Conservation (phyloP, 371 early-diverging fungal species). For the Mortierella sp. region DNA sequence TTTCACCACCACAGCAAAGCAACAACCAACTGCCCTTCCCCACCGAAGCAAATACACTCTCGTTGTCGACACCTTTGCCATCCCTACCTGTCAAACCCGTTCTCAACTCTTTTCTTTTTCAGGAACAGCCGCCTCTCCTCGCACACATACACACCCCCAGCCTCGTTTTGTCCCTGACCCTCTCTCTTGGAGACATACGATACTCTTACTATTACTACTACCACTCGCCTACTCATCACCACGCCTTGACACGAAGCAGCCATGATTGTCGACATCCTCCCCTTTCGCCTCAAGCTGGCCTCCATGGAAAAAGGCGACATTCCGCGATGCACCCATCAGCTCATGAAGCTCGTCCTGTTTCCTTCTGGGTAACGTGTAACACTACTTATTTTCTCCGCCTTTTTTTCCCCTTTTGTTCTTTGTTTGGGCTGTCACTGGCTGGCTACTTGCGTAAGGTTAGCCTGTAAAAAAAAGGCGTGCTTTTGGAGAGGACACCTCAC, state of each 20-base stretch:
- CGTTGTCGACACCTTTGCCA: too few species aligned
- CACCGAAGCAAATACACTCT: too few species aligned
- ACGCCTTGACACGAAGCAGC: not conserved
- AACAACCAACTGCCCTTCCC: too few species aligned
- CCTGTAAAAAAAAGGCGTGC: slow-evolving; percentile 12
- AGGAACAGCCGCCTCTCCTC: not conserved
- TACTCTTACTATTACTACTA: not conserved
- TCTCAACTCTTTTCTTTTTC: not conserved
- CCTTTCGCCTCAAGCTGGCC: slow-evolving; percentile 49
- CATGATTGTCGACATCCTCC: slow-evolving; percentile 57
- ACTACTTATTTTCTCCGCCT: not conserved
- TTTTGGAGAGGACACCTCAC: slow-evolving; percentile 15
- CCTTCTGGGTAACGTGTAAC: slow-evolving; percentile 39
- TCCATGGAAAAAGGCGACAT: slow-evolving; percentile 49
- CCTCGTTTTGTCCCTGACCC: not conserved
- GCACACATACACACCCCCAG: not conserved
- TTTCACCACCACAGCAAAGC: too few species aligned
- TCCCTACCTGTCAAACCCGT: too few species aligned
- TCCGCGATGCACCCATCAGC: slow-evolving; percentile 56
- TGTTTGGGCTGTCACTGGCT: not conserved
- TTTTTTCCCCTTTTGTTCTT: not conserved
- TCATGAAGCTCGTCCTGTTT: slow-evolving; percentile 55
- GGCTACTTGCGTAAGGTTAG: not conserved
- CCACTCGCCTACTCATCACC: not conserved
- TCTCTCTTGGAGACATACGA: not conserved